Conservation (phyloP, 345 rosid genomes). For the Linum trigynum region DNA sequence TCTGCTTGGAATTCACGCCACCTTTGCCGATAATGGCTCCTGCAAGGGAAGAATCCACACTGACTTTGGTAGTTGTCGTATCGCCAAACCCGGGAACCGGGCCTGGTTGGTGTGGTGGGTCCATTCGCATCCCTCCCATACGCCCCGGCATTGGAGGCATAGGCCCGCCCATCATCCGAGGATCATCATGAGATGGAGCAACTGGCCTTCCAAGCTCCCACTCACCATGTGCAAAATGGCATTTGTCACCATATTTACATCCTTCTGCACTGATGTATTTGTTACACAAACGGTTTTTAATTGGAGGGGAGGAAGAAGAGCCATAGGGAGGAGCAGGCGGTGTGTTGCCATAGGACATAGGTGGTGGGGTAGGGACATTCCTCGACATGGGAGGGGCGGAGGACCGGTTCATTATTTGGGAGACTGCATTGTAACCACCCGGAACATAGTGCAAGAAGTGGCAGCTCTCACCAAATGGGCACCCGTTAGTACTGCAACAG, state of each 20-base stretch:
- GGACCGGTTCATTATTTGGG: conserved; percentile 65
- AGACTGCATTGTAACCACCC: conserved; percentile 69
- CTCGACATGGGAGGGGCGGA: conserved; percentile 39
- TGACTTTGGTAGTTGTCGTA: conserved; percentile 66
- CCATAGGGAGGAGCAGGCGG: conserved; percentile 21
- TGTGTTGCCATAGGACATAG: background rate
- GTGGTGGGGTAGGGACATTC: conserved; percentile 30
- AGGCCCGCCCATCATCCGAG: conserved; percentile 13
- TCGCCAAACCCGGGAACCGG: conserved; percentile 68
- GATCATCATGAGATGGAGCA: conserved; percentile 40
- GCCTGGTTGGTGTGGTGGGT: conserved; percentile 27
- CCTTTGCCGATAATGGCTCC: conserved; percentile 84
- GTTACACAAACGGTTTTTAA: conserved; percentile 59
- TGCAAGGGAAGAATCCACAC: conserved; percentile 75
- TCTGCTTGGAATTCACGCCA: conserved; percentile 69
- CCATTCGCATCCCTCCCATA: conserved; percentile 30
- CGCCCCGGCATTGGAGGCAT: conserved; percentile 37
- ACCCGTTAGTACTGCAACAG: conserved; percentile 59
- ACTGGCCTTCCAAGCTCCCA: conserved; percentile 58
- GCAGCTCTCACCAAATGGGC: conserved; percentile 89
- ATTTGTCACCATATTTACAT: conserved; percentile 66
- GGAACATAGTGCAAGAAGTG: conserved; percentile 80
- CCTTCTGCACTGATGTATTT: conserved; percentile 49
- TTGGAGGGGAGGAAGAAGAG: conserved; percentile 22
- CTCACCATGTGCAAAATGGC: conserved; percentile 68